phyloP scores from a whole-genome alignment of 2,329 filamentous ascomycete genomes.

The Colletotrichum sp. region DNA sequence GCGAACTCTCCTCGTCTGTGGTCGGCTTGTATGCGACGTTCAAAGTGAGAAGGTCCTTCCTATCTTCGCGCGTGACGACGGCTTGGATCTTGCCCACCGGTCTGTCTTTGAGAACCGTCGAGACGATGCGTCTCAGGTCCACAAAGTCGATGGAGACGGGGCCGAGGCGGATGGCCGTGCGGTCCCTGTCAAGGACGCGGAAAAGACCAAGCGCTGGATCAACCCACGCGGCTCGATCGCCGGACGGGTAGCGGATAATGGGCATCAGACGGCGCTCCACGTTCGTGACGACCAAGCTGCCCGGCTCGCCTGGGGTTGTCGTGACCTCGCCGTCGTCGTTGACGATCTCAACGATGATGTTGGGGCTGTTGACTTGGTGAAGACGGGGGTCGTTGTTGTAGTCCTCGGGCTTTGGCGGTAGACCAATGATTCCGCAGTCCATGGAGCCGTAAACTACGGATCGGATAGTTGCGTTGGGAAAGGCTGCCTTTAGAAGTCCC shows the following conservation, averaged over 20 bases:
- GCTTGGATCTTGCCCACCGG: conserved; percentile 3
- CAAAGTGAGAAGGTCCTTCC: conserved; percentile 8
- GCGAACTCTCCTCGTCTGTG: background rate
- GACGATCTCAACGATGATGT: conserved; percentile 8
- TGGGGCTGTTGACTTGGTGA: conserved; percentile 14
- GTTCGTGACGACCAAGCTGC: conserved; percentile 10
- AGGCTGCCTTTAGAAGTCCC: background rate
- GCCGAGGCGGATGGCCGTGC: conserved; percentile 12
- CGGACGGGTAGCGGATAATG: conserved; percentile 13
- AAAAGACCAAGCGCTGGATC: conserved; percentile 6
- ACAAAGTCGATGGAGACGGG: conserved; percentile 13
- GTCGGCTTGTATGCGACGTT: background rate
- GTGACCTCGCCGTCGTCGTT: background rate
- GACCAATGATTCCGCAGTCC: conserved; percentile 11
- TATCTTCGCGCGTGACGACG: background rate
- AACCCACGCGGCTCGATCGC: conserved; percentile 13
- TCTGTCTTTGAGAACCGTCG: background rate
- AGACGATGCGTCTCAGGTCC: conserved; percentile 7
- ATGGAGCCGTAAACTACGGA: conserved; percentile 15
- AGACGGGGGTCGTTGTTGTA: background rate
- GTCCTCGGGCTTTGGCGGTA: conserved; percentile 4
- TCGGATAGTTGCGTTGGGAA: background rate
- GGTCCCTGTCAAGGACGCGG: conserved; percentile 15
- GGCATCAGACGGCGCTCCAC: conserved; percentile 15
- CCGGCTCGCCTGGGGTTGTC: background rate